phyloP scores from a whole-genome alignment of 78 protist genomes.

The Dictyostelium discoideum region DNA sequence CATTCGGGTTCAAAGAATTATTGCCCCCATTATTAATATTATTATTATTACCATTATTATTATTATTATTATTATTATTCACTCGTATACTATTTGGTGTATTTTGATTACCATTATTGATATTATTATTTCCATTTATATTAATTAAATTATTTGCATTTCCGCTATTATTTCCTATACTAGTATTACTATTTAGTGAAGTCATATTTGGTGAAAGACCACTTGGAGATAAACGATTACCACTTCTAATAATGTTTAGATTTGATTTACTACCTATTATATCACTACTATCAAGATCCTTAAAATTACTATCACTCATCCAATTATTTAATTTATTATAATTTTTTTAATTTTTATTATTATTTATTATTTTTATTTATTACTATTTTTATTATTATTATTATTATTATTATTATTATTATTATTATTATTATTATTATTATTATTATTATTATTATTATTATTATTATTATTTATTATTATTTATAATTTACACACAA shows the following conservation, averaged over 20 bases:
- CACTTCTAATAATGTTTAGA: background rate
- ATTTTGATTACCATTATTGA: background rate
- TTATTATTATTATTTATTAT: too few species aligned
- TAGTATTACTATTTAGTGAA: background rate
- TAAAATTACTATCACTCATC: background rate
- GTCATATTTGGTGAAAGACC: background rate
- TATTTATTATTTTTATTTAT: too few species aligned
- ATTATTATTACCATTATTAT: background rate
- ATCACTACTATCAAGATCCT: background rate
- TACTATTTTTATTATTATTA: too few species aligned
- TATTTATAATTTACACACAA: background rate
- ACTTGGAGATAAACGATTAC: background rate
- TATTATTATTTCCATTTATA: background rate
- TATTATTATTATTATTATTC: background rate
- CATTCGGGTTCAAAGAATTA: background rate
- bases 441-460: too few species aligned
- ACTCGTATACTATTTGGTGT: background rate
- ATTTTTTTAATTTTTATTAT: background rate
- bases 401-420: too few species aligned
- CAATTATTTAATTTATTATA: background rate
- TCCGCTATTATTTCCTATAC: background rate
- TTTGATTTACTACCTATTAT: background rate
- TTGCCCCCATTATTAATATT: background rate
- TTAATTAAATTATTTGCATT: background rate
- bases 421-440: too few species aligned